Evolutionary conservation across 179 eudicot genomes (phyloP).

Genomic region (Pouteria campechiana): DNA sequence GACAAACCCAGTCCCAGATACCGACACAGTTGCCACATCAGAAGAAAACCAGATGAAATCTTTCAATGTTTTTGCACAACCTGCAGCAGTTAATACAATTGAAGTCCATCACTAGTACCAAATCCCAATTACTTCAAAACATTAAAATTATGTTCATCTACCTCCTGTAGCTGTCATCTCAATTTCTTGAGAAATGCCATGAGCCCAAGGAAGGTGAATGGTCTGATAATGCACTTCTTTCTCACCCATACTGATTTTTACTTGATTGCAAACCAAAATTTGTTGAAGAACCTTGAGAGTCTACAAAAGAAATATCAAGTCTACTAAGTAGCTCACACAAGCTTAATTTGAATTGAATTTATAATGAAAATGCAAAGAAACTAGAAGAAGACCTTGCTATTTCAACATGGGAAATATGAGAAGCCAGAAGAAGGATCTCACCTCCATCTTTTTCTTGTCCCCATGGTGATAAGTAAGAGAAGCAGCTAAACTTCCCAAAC

Average conservation of each 20-base stretch:
- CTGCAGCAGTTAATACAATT: slow-evolving; percentile 18
- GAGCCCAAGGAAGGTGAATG: slow-evolving; percentile 81
- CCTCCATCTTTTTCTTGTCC: slow-evolving; percentile 41
- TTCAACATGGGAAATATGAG: not conserved
- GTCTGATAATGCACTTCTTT: slow-evolving; percentile 15
- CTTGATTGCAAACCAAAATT: slow-evolving; percentile 71
- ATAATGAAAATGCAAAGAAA: slow-evolving; percentile 1
- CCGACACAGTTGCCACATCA: slow-evolving; percentile 45
- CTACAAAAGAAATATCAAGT: slow-evolving; percentile 18
- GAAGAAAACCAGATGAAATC: slow-evolving; percentile 90
- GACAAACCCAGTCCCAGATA: slow-evolving; percentile 68
- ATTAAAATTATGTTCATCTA: slow-evolving; percentile 10
- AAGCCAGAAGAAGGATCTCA: slow-evolving; percentile 6
- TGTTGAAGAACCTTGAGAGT: slow-evolving; percentile 69
- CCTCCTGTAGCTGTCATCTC: slow-evolving; percentile 74
- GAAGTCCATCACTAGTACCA: slow-evolving; percentile 1
- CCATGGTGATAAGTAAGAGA: slow-evolving; percentile 48
- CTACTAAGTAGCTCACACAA: not conserved
- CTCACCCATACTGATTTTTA: slow-evolving; percentile 28
- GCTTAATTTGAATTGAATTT: not conserved
- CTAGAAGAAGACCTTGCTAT: not conserved
- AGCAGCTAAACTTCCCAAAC: slow-evolving; percentile 70
- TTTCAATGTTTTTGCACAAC: slow-evolving; percentile 57
- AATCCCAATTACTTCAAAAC: not conserved
- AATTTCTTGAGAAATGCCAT: slow-evolving; percentile 63